These are phyloP conservation scores for Oropetium thomaeum DNA, from an alignment of 176 grass and related monocot species.

Conservation along the genomic window DNA sequence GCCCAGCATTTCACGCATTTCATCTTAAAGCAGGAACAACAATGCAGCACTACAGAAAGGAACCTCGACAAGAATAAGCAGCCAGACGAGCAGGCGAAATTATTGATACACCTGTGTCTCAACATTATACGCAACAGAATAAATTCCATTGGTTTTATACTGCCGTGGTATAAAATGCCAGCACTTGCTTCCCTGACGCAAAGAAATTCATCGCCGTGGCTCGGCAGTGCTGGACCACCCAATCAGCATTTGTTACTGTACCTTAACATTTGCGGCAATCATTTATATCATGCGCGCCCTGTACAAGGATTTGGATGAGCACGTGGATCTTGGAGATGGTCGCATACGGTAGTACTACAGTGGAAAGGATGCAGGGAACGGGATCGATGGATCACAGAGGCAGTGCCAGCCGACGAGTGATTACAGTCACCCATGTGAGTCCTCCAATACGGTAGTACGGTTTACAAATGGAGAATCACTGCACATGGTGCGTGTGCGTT, in stretches of 20 bases:
- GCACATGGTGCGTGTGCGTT: slow-evolving; percentile 41
- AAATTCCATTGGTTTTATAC: background rate
- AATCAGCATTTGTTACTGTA: background rate
- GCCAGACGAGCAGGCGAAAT: background rate
- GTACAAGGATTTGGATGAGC: slow-evolving; percentile 5
- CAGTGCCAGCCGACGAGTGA: slow-evolving; percentile 29
- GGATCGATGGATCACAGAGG: background rate
- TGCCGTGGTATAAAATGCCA: background rate
- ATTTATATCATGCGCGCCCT: slow-evolving; percentile 18
- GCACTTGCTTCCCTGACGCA: background rate
- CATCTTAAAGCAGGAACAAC: background rate
- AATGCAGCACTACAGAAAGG: background rate
- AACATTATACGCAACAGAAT: background rate
- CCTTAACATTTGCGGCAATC: slow-evolving; percentile 17
- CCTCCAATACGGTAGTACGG: slow-evolving; percentile 26
- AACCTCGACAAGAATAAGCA: slow-evolving; percentile 8
- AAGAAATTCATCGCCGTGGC: background rate
- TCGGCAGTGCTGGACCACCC: too few relatives aligned
- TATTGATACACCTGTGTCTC: background rate
- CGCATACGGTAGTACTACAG: too few relatives aligned
- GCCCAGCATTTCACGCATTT: too few relatives aligned
- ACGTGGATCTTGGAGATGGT: background rate
- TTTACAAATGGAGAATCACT: slow-evolving; percentile 50
- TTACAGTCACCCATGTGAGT: slow-evolving; percentile 52
- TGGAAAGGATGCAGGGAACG: background rate